Conservation (phyloP, 2,329 filamentous ascomycete genomes). For the Calycina herbarum region DNA sequence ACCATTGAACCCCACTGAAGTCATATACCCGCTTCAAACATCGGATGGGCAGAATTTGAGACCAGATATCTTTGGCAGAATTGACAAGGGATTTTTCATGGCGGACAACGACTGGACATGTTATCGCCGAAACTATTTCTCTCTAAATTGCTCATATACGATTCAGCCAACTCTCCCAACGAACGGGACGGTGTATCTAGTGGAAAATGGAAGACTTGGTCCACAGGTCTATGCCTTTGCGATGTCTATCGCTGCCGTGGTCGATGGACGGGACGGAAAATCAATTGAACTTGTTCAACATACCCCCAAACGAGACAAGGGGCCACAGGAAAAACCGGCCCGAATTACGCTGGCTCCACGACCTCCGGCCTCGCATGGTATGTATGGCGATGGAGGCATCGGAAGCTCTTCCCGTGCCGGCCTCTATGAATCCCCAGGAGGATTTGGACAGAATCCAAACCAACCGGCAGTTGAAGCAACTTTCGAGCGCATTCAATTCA, state of each 20-base stretch:
- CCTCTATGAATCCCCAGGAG: constrained; percentile 26
- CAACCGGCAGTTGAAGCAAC: constrained; percentile 36
- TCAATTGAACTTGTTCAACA: constrained; percentile 72
- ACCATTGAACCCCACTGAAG: constrained; percentile 41
- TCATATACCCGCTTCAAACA: constrained; percentile 49
- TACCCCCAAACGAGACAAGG: constrained; percentile 71
- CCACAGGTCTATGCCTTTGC: constrained; percentile 56
- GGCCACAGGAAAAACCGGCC: constrained; percentile 63
- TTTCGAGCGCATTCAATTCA: constrained; percentile 75
- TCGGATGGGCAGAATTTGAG: constrained; percentile 52
- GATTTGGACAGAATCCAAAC: constrained; percentile 30
- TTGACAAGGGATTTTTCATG: constrained; percentile 71
- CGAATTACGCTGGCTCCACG: constrained; percentile 41
- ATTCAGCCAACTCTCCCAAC: constrained; percentile 48
- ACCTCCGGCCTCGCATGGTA: constrained; percentile 28
- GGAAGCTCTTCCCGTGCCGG: constrained; percentile 23
- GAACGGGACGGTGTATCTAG: constrained; percentile 42
- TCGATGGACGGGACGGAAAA: constrained; percentile 63
- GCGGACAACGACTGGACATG: constrained; percentile 70
- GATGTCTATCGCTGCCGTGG: constrained; percentile 66
- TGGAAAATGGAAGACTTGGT: constrained; percentile 28
- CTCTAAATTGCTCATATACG: constrained; percentile 63
- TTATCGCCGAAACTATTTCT: constrained; percentile 73
- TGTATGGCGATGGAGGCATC: constrained; percentile 31
- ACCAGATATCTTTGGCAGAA: constrained; percentile 64